Evolutionary conservation across 352 stramenopile species (phyloP).

Genomic region (Phytophthora crassamura): DNA sequence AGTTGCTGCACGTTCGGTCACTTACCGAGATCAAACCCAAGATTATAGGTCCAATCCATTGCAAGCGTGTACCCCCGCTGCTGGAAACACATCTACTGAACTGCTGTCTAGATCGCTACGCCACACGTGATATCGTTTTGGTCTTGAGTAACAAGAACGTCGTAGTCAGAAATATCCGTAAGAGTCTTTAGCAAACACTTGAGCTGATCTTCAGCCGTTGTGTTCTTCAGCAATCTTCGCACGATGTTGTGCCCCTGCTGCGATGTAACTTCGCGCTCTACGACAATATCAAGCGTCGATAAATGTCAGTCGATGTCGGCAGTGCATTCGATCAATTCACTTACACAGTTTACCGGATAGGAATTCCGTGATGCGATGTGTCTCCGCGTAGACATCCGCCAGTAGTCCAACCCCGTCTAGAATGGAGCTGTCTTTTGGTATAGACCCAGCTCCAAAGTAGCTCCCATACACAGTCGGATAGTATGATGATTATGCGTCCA

Average conservation of each 20-base stretch:
- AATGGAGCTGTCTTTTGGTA: no score
- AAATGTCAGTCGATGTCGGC: no score
- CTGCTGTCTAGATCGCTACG: slow-evolving; percentile 7
- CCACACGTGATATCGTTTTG: slow-evolving; percentile 6
- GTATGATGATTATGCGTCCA: no score
- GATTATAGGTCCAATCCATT: slow-evolving; percentile 17
- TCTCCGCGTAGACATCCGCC: no score
- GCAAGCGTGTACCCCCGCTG: background rate
- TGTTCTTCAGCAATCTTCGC: background rate
- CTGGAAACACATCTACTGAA: slow-evolving; percentile 10
- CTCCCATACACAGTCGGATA: no score
- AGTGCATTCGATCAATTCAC: no score
- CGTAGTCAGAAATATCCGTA: background rate
- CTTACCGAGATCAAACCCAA: slow-evolving; percentile 16
- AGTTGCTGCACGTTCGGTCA: background rate
- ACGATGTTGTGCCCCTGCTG: slow-evolving; percentile 8
- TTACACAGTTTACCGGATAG: no score
- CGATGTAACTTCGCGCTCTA: background rate
- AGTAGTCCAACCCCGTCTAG: no score
- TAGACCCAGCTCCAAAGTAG: no score
- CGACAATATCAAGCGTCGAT: no score
- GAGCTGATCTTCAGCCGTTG: background rate
- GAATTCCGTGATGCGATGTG: no score
- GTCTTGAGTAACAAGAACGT: slow-evolving; percentile 9
- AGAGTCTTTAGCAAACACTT: background rate